Evolutionary conservation across 108 stramenopile species (phyloP).

Genomic region (Skeletonema potamos): DNA sequence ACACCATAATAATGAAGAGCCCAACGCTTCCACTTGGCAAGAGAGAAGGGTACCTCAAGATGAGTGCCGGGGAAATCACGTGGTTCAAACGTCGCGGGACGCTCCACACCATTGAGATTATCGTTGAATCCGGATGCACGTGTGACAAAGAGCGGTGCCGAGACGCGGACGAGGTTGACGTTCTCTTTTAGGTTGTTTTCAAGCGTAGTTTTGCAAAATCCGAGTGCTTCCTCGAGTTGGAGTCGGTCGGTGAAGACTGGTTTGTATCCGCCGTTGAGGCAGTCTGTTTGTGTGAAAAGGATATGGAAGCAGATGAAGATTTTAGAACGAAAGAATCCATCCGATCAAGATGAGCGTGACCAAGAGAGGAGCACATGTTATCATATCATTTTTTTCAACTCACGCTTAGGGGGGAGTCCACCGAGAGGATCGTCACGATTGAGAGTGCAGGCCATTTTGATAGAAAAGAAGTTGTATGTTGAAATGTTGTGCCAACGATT

Average conservation of each 20-base stretch:
- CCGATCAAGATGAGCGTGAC: not conserved
- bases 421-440: conserved; percentile 20
- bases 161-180: conserved; percentile 50
- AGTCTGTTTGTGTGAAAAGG: conserved; percentile 1
- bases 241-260: conserved; percentile 31
- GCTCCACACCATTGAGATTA: conserved; percentile 43
- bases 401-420: conserved; percentile 15
- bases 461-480: not conserved
- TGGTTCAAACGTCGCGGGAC: conserved; percentile 45
- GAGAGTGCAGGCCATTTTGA: conserved; percentile 17
- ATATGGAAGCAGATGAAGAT: too few relatives aligned
- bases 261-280: conserved; percentile 33
- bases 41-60: conserved; percentile 47
- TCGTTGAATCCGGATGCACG: conserved; percentile 48
- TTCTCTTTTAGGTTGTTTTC: conserved; percentile 49
- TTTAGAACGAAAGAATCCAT: not conserved
- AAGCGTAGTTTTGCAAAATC: conserved; percentile 31
- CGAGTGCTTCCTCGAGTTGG: conserved; percentile 38
- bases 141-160: conserved; percentile 43
- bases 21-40: conserved; percentile 56
- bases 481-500: too few relatives aligned
- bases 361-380: too few relatives aligned
- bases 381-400: too few relatives aligned
- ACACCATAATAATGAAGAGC: conserved; percentile 42
- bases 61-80: conserved; percentile 36